Conservation (phyloP, 495 filamentous ascomycete genomes). For the Penicillium maclennaniae region DNA sequence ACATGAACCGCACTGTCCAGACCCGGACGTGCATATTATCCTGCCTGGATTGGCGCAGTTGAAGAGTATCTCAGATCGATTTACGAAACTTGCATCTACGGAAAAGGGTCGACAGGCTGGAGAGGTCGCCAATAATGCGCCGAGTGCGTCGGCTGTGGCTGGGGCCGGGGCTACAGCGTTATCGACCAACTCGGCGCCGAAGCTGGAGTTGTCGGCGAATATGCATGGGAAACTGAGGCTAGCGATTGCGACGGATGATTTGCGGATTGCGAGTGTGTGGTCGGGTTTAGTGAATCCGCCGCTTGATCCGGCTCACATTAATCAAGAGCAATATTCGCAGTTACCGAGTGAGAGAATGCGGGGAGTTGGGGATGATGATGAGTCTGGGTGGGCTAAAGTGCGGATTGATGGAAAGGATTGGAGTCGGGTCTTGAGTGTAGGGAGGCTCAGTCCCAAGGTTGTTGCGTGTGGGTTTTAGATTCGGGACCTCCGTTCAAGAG, state of each 20-base stretch:
- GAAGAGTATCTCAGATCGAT: constrained; percentile 88
- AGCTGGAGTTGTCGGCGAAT: constrained; percentile 79
- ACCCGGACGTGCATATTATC: constrained; percentile 91
- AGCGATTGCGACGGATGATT: constrained; percentile 68
- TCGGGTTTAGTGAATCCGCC: constrained; percentile 76
- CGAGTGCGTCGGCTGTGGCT: neutral
- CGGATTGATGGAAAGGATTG: constrained; percentile 90
- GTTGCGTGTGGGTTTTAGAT: constrained; percentile 70
- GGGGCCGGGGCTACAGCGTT: constrained; percentile 11
- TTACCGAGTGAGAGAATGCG: constrained; percentile 73
- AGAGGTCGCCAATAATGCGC: constrained; percentile 11
- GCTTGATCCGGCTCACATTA: constrained; percentile 68
- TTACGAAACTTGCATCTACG: constrained; percentile 68
- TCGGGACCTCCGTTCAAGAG: neutral
- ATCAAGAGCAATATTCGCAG: constrained; percentile 57
- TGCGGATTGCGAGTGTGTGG: constrained; percentile 82
- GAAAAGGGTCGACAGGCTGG: constrained; percentile 20
- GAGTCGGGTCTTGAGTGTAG: constrained; percentile 86
- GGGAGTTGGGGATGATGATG: constrained; percentile 44
- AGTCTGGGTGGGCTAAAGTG: constrained; percentile 77
- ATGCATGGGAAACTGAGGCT: constrained; percentile 84
- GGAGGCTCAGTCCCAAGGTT: constrained; percentile 78
- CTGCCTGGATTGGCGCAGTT: constrained; percentile 79
- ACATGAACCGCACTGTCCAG: constrained; percentile 83
- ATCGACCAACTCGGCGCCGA: constrained; percentile 43